A percentile compares a stretch with the other conserved stretches of the same genome.
Conservation (phyloP, 2,329 filamentous ascomycete species). For the Knufia petricola region DNA sequence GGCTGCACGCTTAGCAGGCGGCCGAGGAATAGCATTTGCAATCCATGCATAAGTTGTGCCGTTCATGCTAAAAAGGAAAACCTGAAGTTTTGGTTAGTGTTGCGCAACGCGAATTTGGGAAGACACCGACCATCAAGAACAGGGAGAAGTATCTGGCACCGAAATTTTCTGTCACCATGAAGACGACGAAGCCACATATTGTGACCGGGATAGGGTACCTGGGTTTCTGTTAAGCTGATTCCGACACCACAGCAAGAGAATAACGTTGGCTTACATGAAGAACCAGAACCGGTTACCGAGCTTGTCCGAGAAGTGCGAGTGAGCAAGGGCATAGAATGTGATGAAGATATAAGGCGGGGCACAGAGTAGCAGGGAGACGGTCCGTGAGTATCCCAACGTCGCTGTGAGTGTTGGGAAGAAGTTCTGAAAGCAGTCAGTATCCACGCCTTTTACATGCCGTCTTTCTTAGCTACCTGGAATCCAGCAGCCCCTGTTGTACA, state of each 20-base stretch:
- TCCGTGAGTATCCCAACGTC: slow-evolving; percentile 36
- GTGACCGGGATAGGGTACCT: slow-evolving; percentile 40
- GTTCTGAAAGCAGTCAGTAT: slow-evolving; percentile 48
- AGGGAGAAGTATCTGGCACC: slow-evolving; percentile 47
- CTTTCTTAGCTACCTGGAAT: no score
- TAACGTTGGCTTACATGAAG: slow-evolving; percentile 30
- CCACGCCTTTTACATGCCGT: no score
- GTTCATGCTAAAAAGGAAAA: slow-evolving; percentile 45
- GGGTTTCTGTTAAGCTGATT: background rate
- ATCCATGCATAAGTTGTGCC: slow-evolving; percentile 44
- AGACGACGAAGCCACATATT: slow-evolving; percentile 44
- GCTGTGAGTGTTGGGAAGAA: slow-evolving; percentile 46
- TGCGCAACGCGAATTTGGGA: no score
- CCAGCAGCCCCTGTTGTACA: slow-evolving; percentile 41
- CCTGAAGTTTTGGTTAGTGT: background rate
- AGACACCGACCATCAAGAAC: slow-evolving; percentile 47
- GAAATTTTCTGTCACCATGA: slow-evolving; percentile 44
- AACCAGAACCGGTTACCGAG: slow-evolving; percentile 42
- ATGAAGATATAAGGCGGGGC: slow-evolving; percentile 47
- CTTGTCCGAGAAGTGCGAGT: slow-evolving; percentile 38
- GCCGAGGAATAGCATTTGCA: slow-evolving; percentile 41
- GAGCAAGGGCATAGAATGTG: slow-evolving; percentile 39
- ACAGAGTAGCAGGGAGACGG: slow-evolving; percentile 42
- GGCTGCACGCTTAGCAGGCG: slow-evolving; percentile 46
- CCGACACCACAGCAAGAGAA: background rate